These are phyloP conservation scores for Boletus bicolor DNA, from an alignment of 768 basidiomycete species.

Conservation along the genomic window DNA sequence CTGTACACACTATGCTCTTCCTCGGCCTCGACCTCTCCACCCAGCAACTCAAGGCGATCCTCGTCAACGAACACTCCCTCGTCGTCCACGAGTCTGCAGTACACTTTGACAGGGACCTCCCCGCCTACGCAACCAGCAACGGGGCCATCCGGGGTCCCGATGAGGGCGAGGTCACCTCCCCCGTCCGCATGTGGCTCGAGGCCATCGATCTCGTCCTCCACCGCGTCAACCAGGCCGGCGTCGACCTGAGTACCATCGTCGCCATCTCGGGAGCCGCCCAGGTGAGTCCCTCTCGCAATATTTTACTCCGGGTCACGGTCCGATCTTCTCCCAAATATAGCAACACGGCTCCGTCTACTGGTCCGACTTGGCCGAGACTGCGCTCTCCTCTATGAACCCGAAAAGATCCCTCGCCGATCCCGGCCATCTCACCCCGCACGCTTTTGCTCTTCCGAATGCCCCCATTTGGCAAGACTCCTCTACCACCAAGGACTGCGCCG, in stretches of 20 bases:
- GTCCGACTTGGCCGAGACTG: background rate
- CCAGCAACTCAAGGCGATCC: constrained; percentile 1
- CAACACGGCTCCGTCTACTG: constrained; percentile 10
- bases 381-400: background rate
- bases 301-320: background rate
- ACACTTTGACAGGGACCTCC: constrained; percentile 3
- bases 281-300: background rate
- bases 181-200: constrained; percentile 9
- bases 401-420: background rate
- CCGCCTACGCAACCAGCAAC: background rate
- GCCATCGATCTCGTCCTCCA: constrained; percentile 2
- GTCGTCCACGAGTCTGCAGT: background rate
- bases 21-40: constrained; percentile 8
- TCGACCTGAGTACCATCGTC: background rate
- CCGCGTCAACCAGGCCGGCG: background rate
- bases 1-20: background rate
- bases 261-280: constrained; percentile 4
- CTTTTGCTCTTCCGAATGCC: background rate
- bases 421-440: background rate
- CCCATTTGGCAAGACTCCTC: constrained; percentile 9
- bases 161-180: background rate
- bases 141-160: background rate
- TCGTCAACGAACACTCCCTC: background rate
- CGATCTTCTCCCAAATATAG: background rate
- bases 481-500: background rate